These are phyloP conservation scores for Pythium phragmiticola DNA, from an alignment of 352 stramenopile genomes.

Conservation along the genomic window DNA sequence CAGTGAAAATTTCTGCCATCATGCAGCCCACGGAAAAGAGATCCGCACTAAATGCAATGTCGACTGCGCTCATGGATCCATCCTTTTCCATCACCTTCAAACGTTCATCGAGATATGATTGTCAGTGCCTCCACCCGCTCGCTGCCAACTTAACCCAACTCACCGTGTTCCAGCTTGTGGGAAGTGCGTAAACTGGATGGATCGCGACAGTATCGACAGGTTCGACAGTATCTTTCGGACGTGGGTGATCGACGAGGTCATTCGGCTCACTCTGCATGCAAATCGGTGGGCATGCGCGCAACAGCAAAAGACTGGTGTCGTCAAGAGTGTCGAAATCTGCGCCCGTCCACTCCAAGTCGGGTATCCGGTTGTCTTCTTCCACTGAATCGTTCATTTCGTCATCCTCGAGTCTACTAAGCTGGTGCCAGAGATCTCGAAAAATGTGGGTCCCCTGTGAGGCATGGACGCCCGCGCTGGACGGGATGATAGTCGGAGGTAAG, in stretches of 20 bases:
- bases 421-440: conserved; percentile 78
- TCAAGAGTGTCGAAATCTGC: conserved; percentile 43
- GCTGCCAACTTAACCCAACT: background rate
- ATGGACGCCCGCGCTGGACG: conserved; percentile 7
- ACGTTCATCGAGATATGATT: background rate
- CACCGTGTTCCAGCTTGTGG: conserved; percentile 9
- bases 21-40: conserved; percentile 69
- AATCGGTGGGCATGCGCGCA: conserved; percentile 52
- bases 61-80: background rate
- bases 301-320: conserved; percentile 60
- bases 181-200: conserved; percentile 17
- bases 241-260: background rate
- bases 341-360: conserved; percentile 44
- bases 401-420: conserved; percentile 68
- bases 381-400: conserved; percentile 27
- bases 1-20: conserved; percentile 66
- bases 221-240: background rate
- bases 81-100: conserved; percentile 1
- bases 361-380: conserved; percentile 33
- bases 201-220: background rate
- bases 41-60: conserved; percentile 27
- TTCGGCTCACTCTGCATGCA: conserved; percentile 24
- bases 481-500: conserved; percentile 9
- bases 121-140: background rate
- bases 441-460: conserved; percentile 37